These are phyloP conservation scores for Beauveria medogensis DNA, from an alignment of 2,329 filamentous ascomycete species.

Conservation along the genomic window DNA sequence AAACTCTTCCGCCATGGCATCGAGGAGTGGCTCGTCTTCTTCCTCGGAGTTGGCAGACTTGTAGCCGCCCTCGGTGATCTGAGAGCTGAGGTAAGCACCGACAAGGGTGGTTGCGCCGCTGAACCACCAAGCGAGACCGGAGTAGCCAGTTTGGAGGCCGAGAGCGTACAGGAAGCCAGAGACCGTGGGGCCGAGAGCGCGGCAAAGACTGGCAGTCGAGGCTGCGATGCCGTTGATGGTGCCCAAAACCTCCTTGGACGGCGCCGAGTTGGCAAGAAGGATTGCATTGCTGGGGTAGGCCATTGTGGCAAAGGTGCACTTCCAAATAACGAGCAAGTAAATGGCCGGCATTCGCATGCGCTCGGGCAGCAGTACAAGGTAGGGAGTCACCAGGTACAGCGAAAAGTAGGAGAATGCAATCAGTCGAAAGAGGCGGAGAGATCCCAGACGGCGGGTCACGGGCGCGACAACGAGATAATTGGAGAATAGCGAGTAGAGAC, in stretches of 20 bases:
- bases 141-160: conserved; percentile 72
- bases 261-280: conserved; percentile 79
- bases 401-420: conserved; percentile 77
- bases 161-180: conserved; percentile 78
- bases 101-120: conserved; percentile 67
- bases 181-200: conserved; percentile 81
- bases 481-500: conserved; percentile 79
- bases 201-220: conserved; percentile 80
- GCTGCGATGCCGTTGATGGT: conserved; percentile 90
- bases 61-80: conserved; percentile 58
- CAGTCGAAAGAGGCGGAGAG: conserved; percentile 72
- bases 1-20: conserved; percentile 25
- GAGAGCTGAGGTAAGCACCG: conserved; percentile 67
- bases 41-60: conserved; percentile 33
- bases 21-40: conserved; percentile 29
- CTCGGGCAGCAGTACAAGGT: conserved; percentile 75
- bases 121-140: conserved; percentile 89
- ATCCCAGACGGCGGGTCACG: conserved; percentile 66
- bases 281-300: conserved; percentile 88
- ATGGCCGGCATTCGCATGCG: conserved; percentile 64
- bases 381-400: conserved; percentile 81
- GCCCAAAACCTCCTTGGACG: conserved; percentile 75
- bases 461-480: conserved; percentile 79
- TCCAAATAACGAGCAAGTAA: conserved; percentile 74
- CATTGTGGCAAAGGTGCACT: conserved; percentile 86